Evolutionary conservation across 192 early-diverging fungal genomes (phyloP), one percentile per base, ranked within the genome.

Genomic region (Backusella psychrophila): DNA sequence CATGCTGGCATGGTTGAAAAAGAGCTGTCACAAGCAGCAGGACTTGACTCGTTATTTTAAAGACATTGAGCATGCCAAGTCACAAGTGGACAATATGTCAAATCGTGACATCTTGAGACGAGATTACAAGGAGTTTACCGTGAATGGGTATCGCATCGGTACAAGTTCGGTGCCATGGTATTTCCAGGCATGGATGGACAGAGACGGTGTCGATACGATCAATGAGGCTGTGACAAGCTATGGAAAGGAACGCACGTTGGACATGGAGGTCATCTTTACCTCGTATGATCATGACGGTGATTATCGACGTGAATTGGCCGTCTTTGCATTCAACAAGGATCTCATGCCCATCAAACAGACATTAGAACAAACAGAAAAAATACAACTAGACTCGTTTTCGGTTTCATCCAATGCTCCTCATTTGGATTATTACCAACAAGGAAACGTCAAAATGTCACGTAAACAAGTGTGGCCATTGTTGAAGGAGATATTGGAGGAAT

Each of bases 91-190:
- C 9, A 75, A 74, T 14, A 80, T 94, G 31, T 77, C 80, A 4
- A 76, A 59, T 36, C 70, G 69, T 36, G 88, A 93, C 71, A 78
- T 95, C 0, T 73, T 95, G 6, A 73, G 88, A 4, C 92, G 89
- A 72, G 93, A 95, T 82, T 95, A 94, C 82, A 95, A 95, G 77
- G 89, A 94, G 69, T 92, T 86, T 83, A 75, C 83, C 8, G 74
- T 66, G 3, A 66, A 84, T 65, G 74, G 71, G 0, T 75, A 85
- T 59, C 76, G 79, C 31, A 53, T 93, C 21, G 93, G 93, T 1
- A 92, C 94, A 66, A 86, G 84, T 44, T 85, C 87, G 53, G 85
- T 94, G 0, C 41, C 80, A 8, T 91, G 88, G 77, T 75, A 80
- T 34, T 65, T 94, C 21, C 38, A 74, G 21, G 84, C 79, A 39